Evolutionary conservation across 495 filamentous ascomycete genomes (phyloP), one percentile per base, ranked within the genome.

Genomic region (Chaetomium fimeti): DNA sequence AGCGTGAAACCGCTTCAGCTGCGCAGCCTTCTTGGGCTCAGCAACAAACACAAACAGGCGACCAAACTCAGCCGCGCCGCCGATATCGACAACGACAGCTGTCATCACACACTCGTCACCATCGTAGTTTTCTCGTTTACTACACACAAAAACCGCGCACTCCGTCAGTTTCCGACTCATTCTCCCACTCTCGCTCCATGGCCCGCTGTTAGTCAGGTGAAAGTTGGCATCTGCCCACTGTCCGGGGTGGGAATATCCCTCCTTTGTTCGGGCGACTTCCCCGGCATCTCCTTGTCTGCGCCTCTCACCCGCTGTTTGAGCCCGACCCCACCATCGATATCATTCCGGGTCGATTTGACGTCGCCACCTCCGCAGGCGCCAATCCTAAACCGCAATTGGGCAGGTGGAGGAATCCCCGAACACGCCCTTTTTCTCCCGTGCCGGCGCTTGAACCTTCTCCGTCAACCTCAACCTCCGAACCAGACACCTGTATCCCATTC

Each of bases 301-400:
- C 48, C 22, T 61, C 47, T 61, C 58, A 15, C 49, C 49, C 36
- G 32, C 18, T 24, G 32, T 53, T 49, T 45, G 49, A 32, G 3
- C n/a, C 28, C n/a, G 32, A 58, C 57, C 63, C 63, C 59, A 60
- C 42, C 63, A 65, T 49, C 53, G 49, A 45, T 20, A 29, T 42
- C 40, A 36, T 36, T 36, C 8, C 32, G 20, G 12, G 45, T 47
- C 20, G 53, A 49, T 58, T 61, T 28, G 51, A 66, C 60, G 66
- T 51, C 67, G 67, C 67, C 63, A 69, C 63, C 57, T 22, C 28
- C 60, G 6, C n/a, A 36, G 11, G 13, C 63, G 57, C 63, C 56
- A 53, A 62, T 66, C 51, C 56, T 38, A 52, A 48, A 32, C 63
- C 53, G 60, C 57, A 62, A 52, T 64, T 58, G 63, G 51, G 32